Base-by-base conservation (phyloP, 2,329 filamentous ascomycete species). In the Emmonsiellopsis sp. region DNA sequence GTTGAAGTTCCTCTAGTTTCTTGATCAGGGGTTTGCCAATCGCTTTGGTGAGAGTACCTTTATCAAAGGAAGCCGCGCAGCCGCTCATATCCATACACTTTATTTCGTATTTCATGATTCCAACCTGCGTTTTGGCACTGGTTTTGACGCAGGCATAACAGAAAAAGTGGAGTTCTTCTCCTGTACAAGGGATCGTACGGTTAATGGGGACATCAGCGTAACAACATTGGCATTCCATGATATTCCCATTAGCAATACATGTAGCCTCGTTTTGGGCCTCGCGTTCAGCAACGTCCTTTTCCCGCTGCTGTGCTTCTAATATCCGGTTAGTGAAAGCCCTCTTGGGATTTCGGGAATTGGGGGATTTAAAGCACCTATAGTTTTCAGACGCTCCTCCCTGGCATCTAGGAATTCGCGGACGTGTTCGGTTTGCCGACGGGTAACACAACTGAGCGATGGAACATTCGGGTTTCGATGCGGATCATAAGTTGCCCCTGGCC, bases 191-290 rank as follows among this genome's bases (percentile, higher is more conserved):
- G 1, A 88, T 77, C 73, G 88, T 82, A 47, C 83, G 78, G 59
- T 87, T 87, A 45, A 82, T 67, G 1, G 86, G 77, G 49, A 76
- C 75, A 3, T 89, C 83, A 6, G 76, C 74, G 62, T 80, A 93
- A 67, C 89, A 95, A 63, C 87, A 89, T 43, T 77, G 78, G 60
- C 86, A 94, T 59, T 92, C 87, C 9, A 75, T 68, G 41, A 85
- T 73, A 15, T 79, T 75, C 0, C 83, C 81, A 4, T 72, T 68
- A 1, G 62, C 69, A 55, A 70, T 70, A 20, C 69, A 64, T 61
- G 62, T 65, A 58, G 63, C 71, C 55, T 63, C 68, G 59, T 68
- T 74, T 34, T 53, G 52, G 7, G 57, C 65, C 53, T 72, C 70
- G 2, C 57, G 58, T 6, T 61, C 58, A 11, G 64, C 61, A 35